These are phyloP conservation scores for Arthrobotrys musiformis DNA, from an alignment of 2,329 filamentous ascomycete genomes.

Conservation along the genomic window DNA sequence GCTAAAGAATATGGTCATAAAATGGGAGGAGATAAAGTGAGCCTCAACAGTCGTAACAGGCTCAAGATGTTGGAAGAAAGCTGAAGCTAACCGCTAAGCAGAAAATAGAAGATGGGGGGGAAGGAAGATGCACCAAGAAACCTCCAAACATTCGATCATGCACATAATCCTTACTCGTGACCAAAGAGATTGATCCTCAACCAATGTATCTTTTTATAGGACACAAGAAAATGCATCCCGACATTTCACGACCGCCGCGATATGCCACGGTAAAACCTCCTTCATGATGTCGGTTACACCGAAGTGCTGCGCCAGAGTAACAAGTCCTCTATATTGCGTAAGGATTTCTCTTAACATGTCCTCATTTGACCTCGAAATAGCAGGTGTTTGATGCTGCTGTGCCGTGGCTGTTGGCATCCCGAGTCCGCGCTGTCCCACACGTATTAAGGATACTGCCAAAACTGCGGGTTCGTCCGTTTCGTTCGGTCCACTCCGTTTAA, in stretches of 20 bases:
- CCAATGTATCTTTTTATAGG: neutral
- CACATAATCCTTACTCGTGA: neutral
- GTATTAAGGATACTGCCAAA: constrained; percentile 61
- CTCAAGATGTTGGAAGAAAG: neutral
- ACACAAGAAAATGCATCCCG: constrained; percentile 66
- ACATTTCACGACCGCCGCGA: constrained; percentile 76
- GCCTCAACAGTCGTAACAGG: constrained; percentile 13
- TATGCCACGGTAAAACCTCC: constrained; percentile 80
- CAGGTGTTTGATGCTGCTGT: constrained; percentile 61
- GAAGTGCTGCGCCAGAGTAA: constrained; percentile 74
- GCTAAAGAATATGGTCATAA: constrained; percentile 5
- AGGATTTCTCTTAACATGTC: constrained; percentile 76
- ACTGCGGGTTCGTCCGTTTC: constrained; percentile 70
- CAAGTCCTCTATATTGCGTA: constrained; percentile 74
- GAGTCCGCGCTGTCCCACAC: constrained; percentile 18
- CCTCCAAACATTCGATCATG: neutral
- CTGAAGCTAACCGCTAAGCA: neutral
- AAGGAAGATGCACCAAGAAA: neutral
- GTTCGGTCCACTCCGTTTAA: constrained; percentile 71
- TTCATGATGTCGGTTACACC: constrained; percentile 71
- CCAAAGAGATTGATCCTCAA: neutral
- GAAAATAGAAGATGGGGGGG: neutral
- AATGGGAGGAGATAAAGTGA: neutral
- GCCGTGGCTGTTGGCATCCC: constrained; percentile 65
- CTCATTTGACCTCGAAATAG: constrained; percentile 69